Percentiles rank a stretch among this genome's conserved stretches.
These are phyloP conservation scores for Amesomyces nigricolor DNA, from an alignment of 2,329 filamentous ascomycete genomes.

Conservation along the genomic window DNA sequence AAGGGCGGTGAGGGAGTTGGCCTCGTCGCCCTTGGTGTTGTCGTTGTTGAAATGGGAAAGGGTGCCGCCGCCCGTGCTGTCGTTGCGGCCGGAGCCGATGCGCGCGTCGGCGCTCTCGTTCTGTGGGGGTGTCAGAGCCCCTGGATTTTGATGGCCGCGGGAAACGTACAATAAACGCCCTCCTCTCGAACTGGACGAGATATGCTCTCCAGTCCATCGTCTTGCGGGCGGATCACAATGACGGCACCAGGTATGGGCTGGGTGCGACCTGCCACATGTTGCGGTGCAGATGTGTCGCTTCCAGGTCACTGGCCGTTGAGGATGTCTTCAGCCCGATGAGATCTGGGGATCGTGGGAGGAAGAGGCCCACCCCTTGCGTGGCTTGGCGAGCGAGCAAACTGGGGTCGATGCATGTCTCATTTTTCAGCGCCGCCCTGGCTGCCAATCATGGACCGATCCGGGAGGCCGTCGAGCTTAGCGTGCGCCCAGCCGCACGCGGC, in stretches of 20 bases:
- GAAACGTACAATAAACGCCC: constrained; percentile 5
- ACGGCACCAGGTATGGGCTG: background rate
- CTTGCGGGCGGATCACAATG: constrained; percentile 1
- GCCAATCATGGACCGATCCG: background rate
- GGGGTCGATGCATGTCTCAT: background rate
- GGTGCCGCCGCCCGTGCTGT: constrained; percentile 37
- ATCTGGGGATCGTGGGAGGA: background rate
- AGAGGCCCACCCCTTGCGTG: background rate
- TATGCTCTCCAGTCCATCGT: constrained; percentile 6
- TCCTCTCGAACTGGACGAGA: background rate
- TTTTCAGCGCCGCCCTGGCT: background rate
- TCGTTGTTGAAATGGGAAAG: constrained; percentile 32
- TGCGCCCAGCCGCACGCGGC: background rate
- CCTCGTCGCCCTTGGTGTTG: constrained; percentile 27
- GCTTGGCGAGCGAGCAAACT: background rate
- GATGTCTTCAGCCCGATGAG: background rate
- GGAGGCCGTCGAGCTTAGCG: background rate
- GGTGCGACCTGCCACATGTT: constrained; percentile 3
- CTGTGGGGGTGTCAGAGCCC: constrained; percentile 15
- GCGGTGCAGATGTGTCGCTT: background rate
- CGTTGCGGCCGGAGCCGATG: constrained; percentile 30
- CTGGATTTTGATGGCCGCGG: background rate
- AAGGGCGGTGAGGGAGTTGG: constrained; percentile 37
- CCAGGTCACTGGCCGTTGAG: background rate
- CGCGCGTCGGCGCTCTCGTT: constrained; percentile 22